Evolutionary conservation across 192 early-diverging fungal species (phyloP).

Genomic region (Rhizoclosmatium sp.): DNA sequence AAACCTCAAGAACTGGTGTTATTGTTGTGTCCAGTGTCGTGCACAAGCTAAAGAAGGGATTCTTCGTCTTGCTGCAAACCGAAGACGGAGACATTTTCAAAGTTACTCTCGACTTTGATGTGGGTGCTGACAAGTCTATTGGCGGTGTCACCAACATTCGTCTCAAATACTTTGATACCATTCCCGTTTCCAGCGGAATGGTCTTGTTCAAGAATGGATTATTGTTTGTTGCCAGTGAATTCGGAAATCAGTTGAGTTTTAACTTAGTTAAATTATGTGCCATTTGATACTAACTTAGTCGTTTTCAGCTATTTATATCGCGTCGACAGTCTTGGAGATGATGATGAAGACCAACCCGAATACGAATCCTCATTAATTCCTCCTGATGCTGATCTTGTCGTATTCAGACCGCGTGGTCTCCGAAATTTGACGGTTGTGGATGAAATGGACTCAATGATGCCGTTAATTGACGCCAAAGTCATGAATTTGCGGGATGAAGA

Average conservation of each 20-base stretch:
- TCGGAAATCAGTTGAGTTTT: conserved; percentile 83
- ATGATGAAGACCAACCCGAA: conserved; percentile 82
- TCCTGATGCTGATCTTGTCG: conserved; percentile 56
- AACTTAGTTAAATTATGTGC: no score
- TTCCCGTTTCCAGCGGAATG: conserved; percentile 80
- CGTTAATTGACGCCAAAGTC: conserved; percentile 84
- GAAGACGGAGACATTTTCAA: conserved; percentile 96
- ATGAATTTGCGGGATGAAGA: conserved; percentile 91
- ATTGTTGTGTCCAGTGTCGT: conserved; percentile 86
- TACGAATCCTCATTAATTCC: conserved; percentile 76
- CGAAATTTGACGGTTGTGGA: conserved; percentile 90
- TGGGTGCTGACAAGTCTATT: conserved; percentile 59
- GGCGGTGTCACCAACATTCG: conserved; percentile 67
- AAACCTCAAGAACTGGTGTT: conserved; percentile 58
- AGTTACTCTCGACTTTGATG: conserved; percentile 82
- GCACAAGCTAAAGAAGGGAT: conserved; percentile 88
- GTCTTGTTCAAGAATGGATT: conserved; percentile 93
- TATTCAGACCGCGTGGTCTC: conserved; percentile 80
- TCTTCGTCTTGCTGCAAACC: conserved; percentile 91
- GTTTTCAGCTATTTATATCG: conserved; percentile 80
- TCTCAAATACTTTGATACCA: conserved; percentile 95
- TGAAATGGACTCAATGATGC: conserved; percentile 83
- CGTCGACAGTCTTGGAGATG: conserved; percentile 93
- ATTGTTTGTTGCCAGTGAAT: conserved; percentile 89
- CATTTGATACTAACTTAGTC: conserved; percentile 2